Conservation (phyloP, 2,329 filamentous ascomycete genomes). For the Metarhizium anisopliae region DNA sequence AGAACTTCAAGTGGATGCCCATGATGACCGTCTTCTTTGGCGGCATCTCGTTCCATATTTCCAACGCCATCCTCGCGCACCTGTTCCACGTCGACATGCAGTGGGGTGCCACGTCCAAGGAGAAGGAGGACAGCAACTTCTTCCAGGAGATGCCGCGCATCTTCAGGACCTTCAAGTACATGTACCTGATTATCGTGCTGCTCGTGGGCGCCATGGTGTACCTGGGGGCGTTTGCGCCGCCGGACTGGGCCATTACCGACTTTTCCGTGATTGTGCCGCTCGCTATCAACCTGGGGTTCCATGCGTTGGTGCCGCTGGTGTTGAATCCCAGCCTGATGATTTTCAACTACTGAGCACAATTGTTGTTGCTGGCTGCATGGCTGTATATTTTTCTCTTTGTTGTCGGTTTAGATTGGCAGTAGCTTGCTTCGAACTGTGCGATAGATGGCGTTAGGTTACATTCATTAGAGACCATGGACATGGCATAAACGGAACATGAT, state of each 20-base stretch:
- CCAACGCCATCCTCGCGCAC: slow-evolving; percentile 31
- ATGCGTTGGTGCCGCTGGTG: slow-evolving; percentile 46
- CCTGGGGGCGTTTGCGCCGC: slow-evolving; percentile 34
- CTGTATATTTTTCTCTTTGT: not conserved
- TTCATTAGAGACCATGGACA: not conserved
- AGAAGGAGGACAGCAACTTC: slow-evolving; percentile 47
- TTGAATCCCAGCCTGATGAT: slow-evolving; percentile 55
- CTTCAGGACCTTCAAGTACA: slow-evolving; percentile 43
- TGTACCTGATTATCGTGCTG: slow-evolving; percentile 36
- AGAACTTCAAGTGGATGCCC: slow-evolving; percentile 54
- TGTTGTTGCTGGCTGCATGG: too few relatives aligned
- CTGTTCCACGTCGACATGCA: slow-evolving; percentile 33
- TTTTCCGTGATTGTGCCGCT: slow-evolving; percentile 51
- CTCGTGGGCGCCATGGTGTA: slow-evolving; percentile 42
- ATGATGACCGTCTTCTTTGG: slow-evolving; percentile 39
- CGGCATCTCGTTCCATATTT: slow-evolving; percentile 33
- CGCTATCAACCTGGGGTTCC: slow-evolving; percentile 24
- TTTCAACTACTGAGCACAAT: slow-evolving; percentile 12
- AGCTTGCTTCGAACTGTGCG: not conserved
- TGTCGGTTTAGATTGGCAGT: not conserved
- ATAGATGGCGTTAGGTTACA: not conserved
- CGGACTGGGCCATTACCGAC: slow-evolving; percentile 50
- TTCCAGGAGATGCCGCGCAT: slow-evolving; percentile 47
- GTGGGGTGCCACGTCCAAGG: slow-evolving; percentile 51
- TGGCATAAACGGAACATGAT: too few relatives aligned